phyloP scores from a whole-genome alignment of 345 rosid genomes.

The Alliaria petiolata region DNA sequence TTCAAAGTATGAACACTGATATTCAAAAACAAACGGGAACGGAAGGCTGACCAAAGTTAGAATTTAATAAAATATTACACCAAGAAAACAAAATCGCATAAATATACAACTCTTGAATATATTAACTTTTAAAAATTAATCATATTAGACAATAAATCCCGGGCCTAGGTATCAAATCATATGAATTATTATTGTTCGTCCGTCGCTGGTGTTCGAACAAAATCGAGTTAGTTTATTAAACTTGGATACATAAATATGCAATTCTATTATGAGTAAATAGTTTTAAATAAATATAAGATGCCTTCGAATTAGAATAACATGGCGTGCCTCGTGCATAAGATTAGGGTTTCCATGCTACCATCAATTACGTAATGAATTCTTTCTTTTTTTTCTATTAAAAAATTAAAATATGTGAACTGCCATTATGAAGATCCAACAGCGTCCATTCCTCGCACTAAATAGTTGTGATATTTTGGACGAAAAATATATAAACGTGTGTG shows the following conservation, averaged over 20 bases:
- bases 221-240: neutral
- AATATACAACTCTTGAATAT: too few species aligned
- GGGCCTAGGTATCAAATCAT: neutral
- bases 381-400: neutral
- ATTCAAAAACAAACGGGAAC: neutral
- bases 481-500: neutral
- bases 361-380: slow-evolving; percentile 28
- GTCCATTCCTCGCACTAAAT: slow-evolving; percentile 28
- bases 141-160: too few species aligned
- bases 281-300: neutral
- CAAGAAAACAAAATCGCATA: neutral
- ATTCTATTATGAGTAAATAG: neutral
- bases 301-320: slow-evolving; percentile 26
- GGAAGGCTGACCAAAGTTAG: neutral
- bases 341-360: slow-evolving; percentile 39
- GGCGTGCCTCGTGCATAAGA: slow-evolving; percentile 31
- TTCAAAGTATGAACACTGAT: slow-evolving; percentile 9
- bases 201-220: neutral
- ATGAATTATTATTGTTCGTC: neutral
- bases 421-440: slow-evolving; percentile 10
- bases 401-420: neutral
- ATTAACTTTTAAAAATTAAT: too few species aligned
- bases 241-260: neutral
- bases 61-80: neutral
- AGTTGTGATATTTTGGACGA: slow-evolving; percentile 4